Percentiles rank a stretch among this genome's conserved stretches.
phyloP scores from a whole-genome alignment of 1,284 basidiomycete species.

The Trichosporon ovoides region DNA sequence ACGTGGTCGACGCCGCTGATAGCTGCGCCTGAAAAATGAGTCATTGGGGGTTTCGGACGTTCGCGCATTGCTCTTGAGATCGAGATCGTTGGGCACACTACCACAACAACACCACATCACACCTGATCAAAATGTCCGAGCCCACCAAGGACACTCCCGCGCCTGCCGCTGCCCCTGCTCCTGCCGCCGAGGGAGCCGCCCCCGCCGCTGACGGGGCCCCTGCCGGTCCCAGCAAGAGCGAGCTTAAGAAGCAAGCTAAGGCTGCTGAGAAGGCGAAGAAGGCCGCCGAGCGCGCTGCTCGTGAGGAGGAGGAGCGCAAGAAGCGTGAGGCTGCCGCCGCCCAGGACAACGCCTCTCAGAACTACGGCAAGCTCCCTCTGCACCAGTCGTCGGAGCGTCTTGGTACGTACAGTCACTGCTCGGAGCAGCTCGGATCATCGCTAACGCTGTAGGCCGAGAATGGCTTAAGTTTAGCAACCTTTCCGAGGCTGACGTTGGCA shows the following conservation, averaged over 20 bases:
- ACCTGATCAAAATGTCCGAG: conserved; percentile 22
- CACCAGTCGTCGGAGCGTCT: conserved; percentile 77
- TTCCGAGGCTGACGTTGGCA: conserved; percentile 63
- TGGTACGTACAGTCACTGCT: conserved; percentile 41
- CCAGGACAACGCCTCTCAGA: conserved; percentile 75
- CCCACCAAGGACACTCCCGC: conserved; percentile 16
- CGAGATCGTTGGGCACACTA: neutral
- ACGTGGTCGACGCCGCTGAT: too few relatives aligned
- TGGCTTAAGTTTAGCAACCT: conserved; percentile 64
- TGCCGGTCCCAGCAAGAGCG: conserved; percentile 68
- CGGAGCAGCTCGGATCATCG: neutral
- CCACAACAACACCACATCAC: neutral
- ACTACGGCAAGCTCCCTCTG: conserved; percentile 84
- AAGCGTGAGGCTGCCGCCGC: conserved; percentile 68
- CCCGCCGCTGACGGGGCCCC: conserved; percentile 22
- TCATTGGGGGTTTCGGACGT: neutral
- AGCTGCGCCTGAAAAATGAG: neutral
- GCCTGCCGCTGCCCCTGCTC: conserved; percentile 11
- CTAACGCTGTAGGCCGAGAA: conserved; percentile 48
- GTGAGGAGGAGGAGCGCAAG: conserved; percentile 68
- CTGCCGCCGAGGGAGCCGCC: conserved; percentile 10
- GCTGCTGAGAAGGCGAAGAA: conserved; percentile 92
- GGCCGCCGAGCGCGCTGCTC: conserved; percentile 74
- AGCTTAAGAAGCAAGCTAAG: conserved; percentile 88
- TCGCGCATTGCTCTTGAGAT: neutral